Percentiles rank a stretch among this genome's conserved stretches.
Evolutionary conservation across 306 rosid genomes (phyloP).

Genomic region (Prunus campanulata): DNA sequence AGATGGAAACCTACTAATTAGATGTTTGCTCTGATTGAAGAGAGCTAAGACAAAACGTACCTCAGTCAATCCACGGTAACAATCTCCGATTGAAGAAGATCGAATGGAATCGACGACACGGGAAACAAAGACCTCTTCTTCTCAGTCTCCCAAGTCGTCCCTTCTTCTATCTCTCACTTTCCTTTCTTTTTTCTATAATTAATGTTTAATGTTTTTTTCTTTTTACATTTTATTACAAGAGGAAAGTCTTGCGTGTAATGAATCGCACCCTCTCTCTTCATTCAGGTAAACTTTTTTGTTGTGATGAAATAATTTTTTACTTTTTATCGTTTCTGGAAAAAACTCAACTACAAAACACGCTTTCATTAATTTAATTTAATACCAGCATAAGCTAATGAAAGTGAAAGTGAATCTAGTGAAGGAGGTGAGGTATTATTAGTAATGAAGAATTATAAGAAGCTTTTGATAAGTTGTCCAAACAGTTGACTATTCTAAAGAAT

Average conservation of each 20-base stretch:
- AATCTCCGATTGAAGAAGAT: background rate
- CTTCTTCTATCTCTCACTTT: background rate
- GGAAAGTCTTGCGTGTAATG: background rate
- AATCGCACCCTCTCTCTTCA: background rate
- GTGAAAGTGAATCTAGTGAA: no score
- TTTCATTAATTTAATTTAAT: no score
- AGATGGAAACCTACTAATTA: background rate
- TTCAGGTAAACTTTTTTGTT: background rate
- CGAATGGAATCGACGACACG: background rate
- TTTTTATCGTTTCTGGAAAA: no score
- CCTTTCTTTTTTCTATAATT: background rate
- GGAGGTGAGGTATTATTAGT: no score
- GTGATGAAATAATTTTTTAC: no score
- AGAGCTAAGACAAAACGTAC: background rate
- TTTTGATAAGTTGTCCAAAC: no score
- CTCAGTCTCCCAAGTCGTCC: background rate
- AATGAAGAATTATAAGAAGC: no score
- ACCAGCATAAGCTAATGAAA: no score
- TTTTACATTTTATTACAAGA: background rate
- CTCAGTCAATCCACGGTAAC: background rate
- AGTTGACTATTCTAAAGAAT: no score
- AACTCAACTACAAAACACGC: no score
- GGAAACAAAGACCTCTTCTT: slow-evolving; percentile 1
- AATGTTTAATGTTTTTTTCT: background rate
- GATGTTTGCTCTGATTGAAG: background rate